Evolutionary conservation across 176 grass and related monocot species (phyloP), one percentile per base, ranked within the genome.

Genomic region (Triticum turgidum): DNA sequence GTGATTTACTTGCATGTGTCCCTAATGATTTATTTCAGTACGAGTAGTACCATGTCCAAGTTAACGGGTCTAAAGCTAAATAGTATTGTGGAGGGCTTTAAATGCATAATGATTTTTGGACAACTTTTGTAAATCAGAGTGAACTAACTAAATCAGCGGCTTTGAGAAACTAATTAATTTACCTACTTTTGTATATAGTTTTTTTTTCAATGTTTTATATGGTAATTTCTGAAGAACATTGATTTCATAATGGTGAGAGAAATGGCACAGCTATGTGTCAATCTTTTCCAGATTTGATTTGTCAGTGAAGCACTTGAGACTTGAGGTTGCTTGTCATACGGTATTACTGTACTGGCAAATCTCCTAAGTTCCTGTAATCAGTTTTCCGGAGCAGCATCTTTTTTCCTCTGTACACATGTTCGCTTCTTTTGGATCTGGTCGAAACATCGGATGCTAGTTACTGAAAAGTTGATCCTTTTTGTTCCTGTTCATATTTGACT

Each of bases 51-150:
- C 62, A 15, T 52, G 14, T 52, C 14, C 47, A 81, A 59, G 21
- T 70, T 86, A 86, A 22, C 11, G 32, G 24, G 20, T 56, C 44
- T 10, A 41, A 77, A 77, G 63, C 27, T 77, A 70, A 86, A 17
- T 51, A 35, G 75, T 71, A 42, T 17, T 30, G 7, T 13, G 17
- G 33, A 64, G 10, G 41, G 66, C 30, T 44, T 37, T 54, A 44
- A 65, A n/a, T 79, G 32, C 9, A 85, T 65, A 38, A 24, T 34
- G 35, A 58, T 25, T 42, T 14, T 59, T 25, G 20, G 51, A 82
- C 17, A 49, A 33, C 27, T 25, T 80, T 61, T 80, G 4, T 61
- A 77, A 76, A 62, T 86, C 30, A 17, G 21, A 70, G 51, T 78
- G 63, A 86, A 51, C 49, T 61, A 52, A 10, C 30, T 81, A 69